Conservation (phyloP, 495 filamentous ascomycete genomes). For the Aspergillus wentii region DNA sequence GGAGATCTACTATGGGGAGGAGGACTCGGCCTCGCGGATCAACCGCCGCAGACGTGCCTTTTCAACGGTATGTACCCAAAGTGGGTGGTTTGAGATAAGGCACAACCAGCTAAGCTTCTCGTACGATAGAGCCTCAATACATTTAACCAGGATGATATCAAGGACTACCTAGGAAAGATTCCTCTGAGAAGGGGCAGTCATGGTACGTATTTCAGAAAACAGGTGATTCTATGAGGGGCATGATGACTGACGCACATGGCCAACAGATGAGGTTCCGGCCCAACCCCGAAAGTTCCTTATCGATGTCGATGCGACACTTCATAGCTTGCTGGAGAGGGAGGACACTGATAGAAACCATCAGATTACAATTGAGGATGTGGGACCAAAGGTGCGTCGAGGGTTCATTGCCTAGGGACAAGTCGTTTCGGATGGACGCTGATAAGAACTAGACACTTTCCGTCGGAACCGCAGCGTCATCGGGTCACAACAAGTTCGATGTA, state of each 20-base stretch:
- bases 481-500: slow-evolving; percentile 77
- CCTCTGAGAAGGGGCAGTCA: slow-evolving; percentile 41
- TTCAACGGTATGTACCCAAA: slow-evolving; percentile 47
- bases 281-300: slow-evolving; percentile 67
- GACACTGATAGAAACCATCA: slow-evolving; percentile 89
- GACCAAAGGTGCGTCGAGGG: slow-evolving; percentile 68
- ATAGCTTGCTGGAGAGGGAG: slow-evolving; percentile 68
- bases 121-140: slow-evolving; percentile 29
- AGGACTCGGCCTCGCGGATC: slow-evolving; percentile 26
- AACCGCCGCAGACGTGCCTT: slow-evolving; percentile 39
- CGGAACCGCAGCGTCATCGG: slow-evolving; percentile 79
- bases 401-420: background rate
- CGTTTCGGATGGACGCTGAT: background rate
- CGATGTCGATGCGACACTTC: slow-evolving; percentile 69
- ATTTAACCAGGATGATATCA: slow-evolving; percentile 31
- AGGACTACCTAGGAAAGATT: slow-evolving; percentile 28
- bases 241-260: slow-evolving; percentile 7
- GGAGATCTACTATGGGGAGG: slow-evolving; percentile 47
- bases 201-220: slow-evolving; percentile 26
- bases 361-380: slow-evolving; percentile 93
- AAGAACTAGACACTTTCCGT: slow-evolving; percentile 64
- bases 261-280: slow-evolving; percentile 44
- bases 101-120: background rate
- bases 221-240: background rate
- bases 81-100: slow-evolving; percentile 17